Evolutionary conservation across 495 filamentous ascomycete genomes (phyloP), one percentile per base, ranked within the genome.

Genomic region (Mytilinidion resinicola): DNA sequence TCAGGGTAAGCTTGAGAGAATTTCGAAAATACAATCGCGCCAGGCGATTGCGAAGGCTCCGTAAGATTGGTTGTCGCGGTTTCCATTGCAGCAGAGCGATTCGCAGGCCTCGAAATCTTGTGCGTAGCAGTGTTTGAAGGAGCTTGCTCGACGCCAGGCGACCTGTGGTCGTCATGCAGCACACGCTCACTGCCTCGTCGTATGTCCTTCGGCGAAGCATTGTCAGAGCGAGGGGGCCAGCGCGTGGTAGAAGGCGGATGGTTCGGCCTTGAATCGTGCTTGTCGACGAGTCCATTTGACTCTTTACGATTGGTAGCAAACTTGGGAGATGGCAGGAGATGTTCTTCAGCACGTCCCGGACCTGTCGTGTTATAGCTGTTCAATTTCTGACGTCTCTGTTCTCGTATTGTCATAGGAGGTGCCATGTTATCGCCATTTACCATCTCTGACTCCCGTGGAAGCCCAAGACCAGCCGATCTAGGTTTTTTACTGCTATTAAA

Each of bases 1-100:
- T 63, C 57, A 10, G 65, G 62, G 56, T 71, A 71, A 0, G 62
- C 47, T 10, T 33, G 6, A 46, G 41, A 54, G 55, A 69, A 71
- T 37, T 21, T 57, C 3, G 65, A 37, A 53, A 64, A 69, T 0
- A 71, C 41, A 3, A 36, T 6, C 19, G 14, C 17, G 9, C 25
- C 9, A 15, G 12, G 17, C 25, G 35, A 19, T 21, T 25, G 25
- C 33, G 21, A 1, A 41, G 34, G 39, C 20, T 59, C 6, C 38
- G 60, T 21, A 44, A 19, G 11, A 17, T 35, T 12, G n/a, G 12
- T 15, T 39, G 20, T 21, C 9, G 33, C 34, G 21, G 21, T 34
- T 51, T 41, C 14, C 55, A 35, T 14, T 33, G 8, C 41, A 43
- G 41, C 41, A 43, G 41, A 43, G 4, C 17, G 41, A 6, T 30